Evolutionary conservation across 2,329 filamentous ascomycete species (phyloP), one percentile per base, ranked within the genome.

Genomic region (Aureobasidium sp.): DNA sequence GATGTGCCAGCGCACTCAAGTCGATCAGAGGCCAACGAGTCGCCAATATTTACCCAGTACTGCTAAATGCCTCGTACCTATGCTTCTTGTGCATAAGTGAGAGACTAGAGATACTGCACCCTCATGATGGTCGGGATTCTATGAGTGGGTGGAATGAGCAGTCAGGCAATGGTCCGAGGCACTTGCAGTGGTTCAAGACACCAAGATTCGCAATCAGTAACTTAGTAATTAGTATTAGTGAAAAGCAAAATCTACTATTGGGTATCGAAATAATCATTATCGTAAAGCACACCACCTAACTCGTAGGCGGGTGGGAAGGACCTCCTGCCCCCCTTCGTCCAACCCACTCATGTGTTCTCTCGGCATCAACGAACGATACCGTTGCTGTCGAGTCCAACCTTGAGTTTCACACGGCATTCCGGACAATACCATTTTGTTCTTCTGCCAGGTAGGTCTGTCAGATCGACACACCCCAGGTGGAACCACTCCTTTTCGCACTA

Each of bases 391-490:
- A 59, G 48, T 8, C 65, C 66, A 22, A 63, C 22, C 58, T 65
- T 66, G 55, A 68, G 57, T 61, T 77, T 70, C 57, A 79, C 77
- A 35, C 83, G 74, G 64, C 88, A 93, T 45, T 88, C 82, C 1
- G 86, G 86, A 67, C 88, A 93, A 63, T 89, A 93, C 88, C 88
- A 93, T 68, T 89, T 90, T 2, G 84, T 84, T 27, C 85, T 85
- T 16, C 85, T 76, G 2, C 83, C 79, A 10, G 87, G 86, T 55
- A 86, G 80, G 21, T 83, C 79, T 6, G 76, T 73, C 29, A 93
- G 73, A 4, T 78, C 82, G 5, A 93, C 85, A 63, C 88, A 93
- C 58, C 83, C 81, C 35, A 93, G 76, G 65, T 93, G 88, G 66
- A 91, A 93, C 88, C 88, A 93, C 68, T 91, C 86, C 58, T 82